Percentiles rank a stretch among this genome's conserved stretches.
phyloP scores from a whole-genome alignment of 768 basidiomycete species.

The Pleurotus tuber-regium region DNA sequence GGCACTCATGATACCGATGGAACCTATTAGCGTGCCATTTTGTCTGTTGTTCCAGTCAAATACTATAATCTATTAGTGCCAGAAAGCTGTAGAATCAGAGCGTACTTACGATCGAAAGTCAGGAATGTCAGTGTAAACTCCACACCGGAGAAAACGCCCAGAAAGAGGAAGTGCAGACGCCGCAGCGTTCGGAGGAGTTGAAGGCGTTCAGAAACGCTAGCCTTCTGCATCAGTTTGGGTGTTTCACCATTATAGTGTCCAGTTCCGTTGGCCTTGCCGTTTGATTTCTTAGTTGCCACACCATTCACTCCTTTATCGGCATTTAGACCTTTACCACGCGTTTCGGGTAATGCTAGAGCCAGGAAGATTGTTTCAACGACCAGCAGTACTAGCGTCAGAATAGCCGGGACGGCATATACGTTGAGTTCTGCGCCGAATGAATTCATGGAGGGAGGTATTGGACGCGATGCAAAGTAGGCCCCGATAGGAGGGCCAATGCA shows the following conservation, averaged over 20 bases:
- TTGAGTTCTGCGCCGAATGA: constrained; percentile 69
- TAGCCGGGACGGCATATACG: constrained; percentile 88
- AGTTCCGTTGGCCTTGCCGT: constrained; percentile 15
- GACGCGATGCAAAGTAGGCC: constrained; percentile 91
- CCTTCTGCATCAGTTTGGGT: constrained; percentile 24
- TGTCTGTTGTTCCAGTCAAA: constrained; percentile 89
- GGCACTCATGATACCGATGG: constrained; percentile 89
- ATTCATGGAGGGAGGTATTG: constrained; percentile 58
- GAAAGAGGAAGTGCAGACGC: constrained; percentile 77
- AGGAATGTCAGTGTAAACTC: constrained; percentile 97
- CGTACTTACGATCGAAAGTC: constrained; percentile 78
- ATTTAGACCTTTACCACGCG: constrained; percentile 48
- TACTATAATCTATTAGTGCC: constrained; percentile 40
- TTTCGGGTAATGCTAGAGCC: constrained; percentile 78
- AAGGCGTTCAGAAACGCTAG: constrained; percentile 49
- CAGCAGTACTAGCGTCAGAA: constrained; percentile 77
- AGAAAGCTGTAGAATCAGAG: not conserved
- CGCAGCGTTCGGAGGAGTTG: constrained; percentile 57
- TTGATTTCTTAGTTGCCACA: constrained; percentile 15
- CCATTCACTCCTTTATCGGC: constrained; percentile 1
- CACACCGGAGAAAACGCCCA: constrained; percentile 89
- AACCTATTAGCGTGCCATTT: constrained; percentile 81
- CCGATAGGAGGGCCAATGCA: constrained; percentile 89
- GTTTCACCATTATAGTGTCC: constrained; percentile 21
- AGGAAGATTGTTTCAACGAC: constrained; percentile 80